Evolutionary conservation across 108 stramenopile species (phyloP), one percentile per base, ranked within the genome.

Genomic region (Schizochytrium sp.): DNA sequence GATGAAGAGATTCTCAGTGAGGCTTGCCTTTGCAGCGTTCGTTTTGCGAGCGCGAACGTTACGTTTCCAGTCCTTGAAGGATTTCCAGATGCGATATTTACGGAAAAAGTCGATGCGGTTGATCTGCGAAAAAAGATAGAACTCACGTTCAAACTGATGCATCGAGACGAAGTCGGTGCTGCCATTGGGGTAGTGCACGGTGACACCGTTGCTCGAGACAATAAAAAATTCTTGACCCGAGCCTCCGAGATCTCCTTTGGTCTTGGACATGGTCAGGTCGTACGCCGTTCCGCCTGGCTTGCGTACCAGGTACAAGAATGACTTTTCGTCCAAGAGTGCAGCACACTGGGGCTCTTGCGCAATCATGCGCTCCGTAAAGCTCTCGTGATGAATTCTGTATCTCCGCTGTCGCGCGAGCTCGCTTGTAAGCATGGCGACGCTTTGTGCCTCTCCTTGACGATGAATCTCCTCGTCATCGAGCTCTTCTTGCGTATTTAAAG

Each of bases 91-190:
- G 5, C 92, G 88, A 58, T 93, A 94, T 28, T 92, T 76, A 29
- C 28, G 34, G 60, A 94, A 93, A 91, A 94, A 94, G 5, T 91
- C 55, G 25, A 92, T 92, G 45, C 89, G 72, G 29, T 76, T 89
- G 76, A 94, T 94, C 25, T 83, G 69, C 47, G 92, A 89, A 60
- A 91, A 94, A 25, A 94, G 51, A 5, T 41, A 60, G 72, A 69
- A 93, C 88, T 94, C 94, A 58, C 93, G 72, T 58, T 94, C 94
- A 89, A 92, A 94, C 57, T 92, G 92, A 12, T 88, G 87, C 88
- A 94, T 72, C 14, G 93, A 41, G 8, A 93, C 92, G 58, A 94
- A 94, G 8, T 94, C 93, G 60, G 91, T 72, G 18, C 58, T 57
- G 6, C 58, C 88, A 41, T 53, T 83, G 12, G 18, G n/a, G 87